Evolutionary conservation across 352 stramenopile species (phyloP), one percentile per base, ranked within the genome.

Genomic region (Globisporangium parvum): DNA sequence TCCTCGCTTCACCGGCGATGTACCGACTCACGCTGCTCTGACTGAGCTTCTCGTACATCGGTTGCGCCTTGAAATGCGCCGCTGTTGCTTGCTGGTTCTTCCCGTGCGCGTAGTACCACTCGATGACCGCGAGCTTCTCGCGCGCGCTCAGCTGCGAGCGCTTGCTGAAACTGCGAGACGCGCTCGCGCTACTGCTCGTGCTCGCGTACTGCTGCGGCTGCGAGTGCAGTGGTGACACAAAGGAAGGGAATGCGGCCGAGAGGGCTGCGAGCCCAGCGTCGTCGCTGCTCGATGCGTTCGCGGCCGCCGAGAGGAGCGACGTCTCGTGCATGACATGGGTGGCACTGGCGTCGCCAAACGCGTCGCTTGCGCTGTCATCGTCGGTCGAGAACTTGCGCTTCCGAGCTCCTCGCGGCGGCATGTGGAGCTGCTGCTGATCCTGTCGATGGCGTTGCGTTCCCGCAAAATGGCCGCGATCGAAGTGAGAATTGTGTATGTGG

Each of bases 21-120:
- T 59, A 69, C 35, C 63, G 63, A 41, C 58, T 66, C 52, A 66
- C 47, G 18, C 53, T 69, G 23, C 53, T 53, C 57, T 69, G 58
- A n/a, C 52, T 66, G 14, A 69, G 39, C 20, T 60, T 66, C 20
- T 53, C 45, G 49, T 55, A 63, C 3, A 51, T 47, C 24, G 48
- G 26, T 11, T 51, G 28, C n/a, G 18, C 21, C 31, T 45, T 58
- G 59, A 65, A 65, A 45, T 61, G 47, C 53, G 47, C 31, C 1
- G 59, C 17, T 9, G 59, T 66, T 41, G 33, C 47, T 26, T 46
- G 39, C 53, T 65, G 59, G 49, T 65, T 65, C 26, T 51, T 45
- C 2, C 59, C 59, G 9, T 65, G 55, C 10, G 40, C 47, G 47
- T 53, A 44, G 47, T 66, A 55, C 59, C 59, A 65, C 28, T 49